Percentiles rank a stretch among this genome's conserved stretches.
These are phyloP conservation scores for Phytophthora agathidicida DNA, from an alignment of 352 stramenopile genomes.

Conservation along the genomic window DNA sequence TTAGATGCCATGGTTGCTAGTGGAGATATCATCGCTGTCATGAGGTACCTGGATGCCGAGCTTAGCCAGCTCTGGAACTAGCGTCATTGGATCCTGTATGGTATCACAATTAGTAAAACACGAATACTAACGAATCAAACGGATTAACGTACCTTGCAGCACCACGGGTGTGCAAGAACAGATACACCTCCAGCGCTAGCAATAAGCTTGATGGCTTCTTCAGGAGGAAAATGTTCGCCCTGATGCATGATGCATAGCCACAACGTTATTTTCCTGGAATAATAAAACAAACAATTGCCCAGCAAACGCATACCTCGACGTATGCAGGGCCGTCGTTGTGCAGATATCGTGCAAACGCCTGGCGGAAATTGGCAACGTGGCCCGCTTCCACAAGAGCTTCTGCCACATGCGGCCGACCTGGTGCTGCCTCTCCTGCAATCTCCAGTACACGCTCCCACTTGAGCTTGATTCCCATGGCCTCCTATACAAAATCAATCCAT, in stretches of 20 bases:
- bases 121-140: neutral
- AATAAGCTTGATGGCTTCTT: conserved; percentile 88
- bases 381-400: conserved; percentile 80
- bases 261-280: neutral
- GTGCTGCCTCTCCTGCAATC: conserved; percentile 84
- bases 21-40: neutral
- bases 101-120: neutral
- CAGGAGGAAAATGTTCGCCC: conserved; percentile 84
- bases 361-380: conserved; percentile 77
- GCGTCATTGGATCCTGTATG: conserved; percentile 62
- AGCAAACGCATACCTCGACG: conserved; percentile 56
- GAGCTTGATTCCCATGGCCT: conserved; percentile 81
- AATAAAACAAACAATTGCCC: neutral
- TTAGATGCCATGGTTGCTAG: neutral
- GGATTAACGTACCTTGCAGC: conserved; percentile 62
- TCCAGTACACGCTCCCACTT: conserved; percentile 83
- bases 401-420: conserved; percentile 77
- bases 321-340: conserved; percentile 87
- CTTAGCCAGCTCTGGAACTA: conserved; percentile 73
- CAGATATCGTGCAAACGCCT: conserved; percentile 82
- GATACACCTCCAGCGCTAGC: conserved; percentile 79
- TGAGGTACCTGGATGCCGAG: conserved; percentile 72
- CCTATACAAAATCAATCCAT: conserved; percentile 36
- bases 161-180: conserved; percentile 87
- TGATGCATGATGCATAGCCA: conserved; percentile 21